phyloP scores from a whole-genome alignment of 2,329 filamentous ascomycete genomes.

The Sporothrix mexicana region DNA sequence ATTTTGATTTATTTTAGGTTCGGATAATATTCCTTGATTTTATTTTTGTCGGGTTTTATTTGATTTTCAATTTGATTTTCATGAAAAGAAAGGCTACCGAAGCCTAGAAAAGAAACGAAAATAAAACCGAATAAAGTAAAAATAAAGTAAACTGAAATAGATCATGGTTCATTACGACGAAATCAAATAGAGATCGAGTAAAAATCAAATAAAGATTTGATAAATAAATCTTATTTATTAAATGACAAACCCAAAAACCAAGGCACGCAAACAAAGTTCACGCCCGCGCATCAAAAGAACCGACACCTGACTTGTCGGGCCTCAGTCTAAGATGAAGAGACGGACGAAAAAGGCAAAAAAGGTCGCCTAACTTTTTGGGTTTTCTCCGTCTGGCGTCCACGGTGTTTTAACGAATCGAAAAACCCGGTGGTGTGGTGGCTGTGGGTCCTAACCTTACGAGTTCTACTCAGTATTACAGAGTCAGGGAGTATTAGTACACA shows the following conservation, averaged over 20 bases:
- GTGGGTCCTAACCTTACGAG: background rate
- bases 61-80: background rate
- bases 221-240: background rate
- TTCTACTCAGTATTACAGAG: too few species aligned
- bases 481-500: too few species aligned
- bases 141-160: background rate
- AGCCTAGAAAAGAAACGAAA: background rate
- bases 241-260: background rate
- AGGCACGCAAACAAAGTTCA: too few species aligned
- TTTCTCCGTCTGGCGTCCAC: background rate
- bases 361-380: constrained; percentile 22
- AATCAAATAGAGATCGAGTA: background rate
- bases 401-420: background rate
- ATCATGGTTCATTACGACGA: too few species aligned
- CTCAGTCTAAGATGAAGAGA: background rate
- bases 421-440: constrained; percentile 5
- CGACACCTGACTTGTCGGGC: background rate
- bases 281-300: background rate
- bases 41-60: background rate
- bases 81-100: background rate
- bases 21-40: background rate
- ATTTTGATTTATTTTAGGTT: background rate
- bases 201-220: background rate
- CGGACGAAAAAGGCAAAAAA: background rate
- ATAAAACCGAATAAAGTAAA: background rate